phyloP scores from a whole-genome alignment of 805 yeast species.

The Saccharomyces kudriavzevii region DNA sequence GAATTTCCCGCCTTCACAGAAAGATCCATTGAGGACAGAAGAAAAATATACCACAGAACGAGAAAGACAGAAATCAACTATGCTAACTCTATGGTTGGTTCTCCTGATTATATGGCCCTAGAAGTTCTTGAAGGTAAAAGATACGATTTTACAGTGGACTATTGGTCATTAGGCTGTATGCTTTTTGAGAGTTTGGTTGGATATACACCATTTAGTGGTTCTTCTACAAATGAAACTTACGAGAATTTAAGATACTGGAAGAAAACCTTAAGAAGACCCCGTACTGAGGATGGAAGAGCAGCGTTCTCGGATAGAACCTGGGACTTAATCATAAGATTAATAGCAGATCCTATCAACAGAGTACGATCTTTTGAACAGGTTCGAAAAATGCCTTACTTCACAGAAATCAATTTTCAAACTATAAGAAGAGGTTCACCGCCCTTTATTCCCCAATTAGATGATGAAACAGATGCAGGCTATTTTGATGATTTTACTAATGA shows the following conservation, averaged over 20 bases:
- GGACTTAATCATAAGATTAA: constrained; percentile 71
- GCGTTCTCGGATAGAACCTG: constrained; percentile 96
- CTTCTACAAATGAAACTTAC: constrained; percentile 89
- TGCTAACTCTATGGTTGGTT: constrained; percentile 94
- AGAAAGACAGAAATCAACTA: constrained; percentile 70
- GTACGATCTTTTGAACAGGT: constrained; percentile 75
- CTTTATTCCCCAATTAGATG: constrained; percentile 91
- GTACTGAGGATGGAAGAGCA: constrained; percentile 80
- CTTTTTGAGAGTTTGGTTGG: constrained; percentile 93
- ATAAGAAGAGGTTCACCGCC: constrained; percentile 77
- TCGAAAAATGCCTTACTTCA: constrained; percentile 68
- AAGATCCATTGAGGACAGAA: constrained; percentile 78
- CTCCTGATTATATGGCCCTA: constrained; percentile 98
- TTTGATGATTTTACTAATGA: constrained; percentile 96
- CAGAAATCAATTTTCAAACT: constrained; percentile 71
- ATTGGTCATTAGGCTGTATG: constrained; percentile 98
- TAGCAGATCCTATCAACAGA: constrained; percentile 72
- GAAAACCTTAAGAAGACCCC: constrained; percentile 80
- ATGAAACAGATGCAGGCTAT: constrained; percentile 97
- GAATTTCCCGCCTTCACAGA: constrained; percentile 56
- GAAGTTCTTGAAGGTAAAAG: constrained; percentile 91
- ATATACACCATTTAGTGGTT: constrained; percentile 94
- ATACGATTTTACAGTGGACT: constrained; percentile 96
- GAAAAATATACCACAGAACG: constrained; percentile 67
- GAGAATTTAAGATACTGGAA: constrained; percentile 90